Evolutionary conservation across 192 early-diverging fungal species (phyloP), one percentile per base, ranked within the genome.

Genomic region (Backusella sp.): DNA sequence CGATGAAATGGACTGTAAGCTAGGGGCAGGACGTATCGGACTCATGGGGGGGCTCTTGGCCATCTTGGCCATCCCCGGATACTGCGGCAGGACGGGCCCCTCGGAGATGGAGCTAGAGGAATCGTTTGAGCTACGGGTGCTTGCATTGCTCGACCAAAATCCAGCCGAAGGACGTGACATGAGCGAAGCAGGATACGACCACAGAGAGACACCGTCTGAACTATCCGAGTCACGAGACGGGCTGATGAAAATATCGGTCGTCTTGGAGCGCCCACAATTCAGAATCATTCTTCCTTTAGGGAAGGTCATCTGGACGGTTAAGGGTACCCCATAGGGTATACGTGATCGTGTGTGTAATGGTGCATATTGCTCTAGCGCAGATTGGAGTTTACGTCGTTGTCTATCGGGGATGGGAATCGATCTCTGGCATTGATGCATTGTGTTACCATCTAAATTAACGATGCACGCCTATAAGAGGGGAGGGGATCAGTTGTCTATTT

Each of bases 361-460:
- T 28, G 84, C 85, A 80, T 89, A 87, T 65, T 85, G 84, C 36
- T 92, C 87, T 52, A 94, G 77, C 0, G 86, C 83, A 23, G 80
- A 73, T 7, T 91, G 56, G 8, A 94, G 84, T 69, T 94, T 94
- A 66, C 87, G 81, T 69, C 91, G 80, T 70, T 90, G 90, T 12
- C 86, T 83, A 15, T 79, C 66, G 36, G 93, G 93, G 34, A 94
- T 72, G 36, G 77, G 67, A 15, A 80, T 76, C 2, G 84, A 83
- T 6, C 73, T 77, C 23, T 85, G 53, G 12, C 80, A 78, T 28
- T 88, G 79, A 34, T 86, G 70, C 28, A 93, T 80, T 1, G 76
- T 82, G 72, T 93, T 88, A 53, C 84, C 90, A 73, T 94, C 93
- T 49, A 94, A 76, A 76, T 94, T 91, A 19, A 94, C 84, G 6